phyloP scores from a whole-genome alignment of 2,329 filamentous ascomycete species.

The Thermothelomyces thermophilus region DNA sequence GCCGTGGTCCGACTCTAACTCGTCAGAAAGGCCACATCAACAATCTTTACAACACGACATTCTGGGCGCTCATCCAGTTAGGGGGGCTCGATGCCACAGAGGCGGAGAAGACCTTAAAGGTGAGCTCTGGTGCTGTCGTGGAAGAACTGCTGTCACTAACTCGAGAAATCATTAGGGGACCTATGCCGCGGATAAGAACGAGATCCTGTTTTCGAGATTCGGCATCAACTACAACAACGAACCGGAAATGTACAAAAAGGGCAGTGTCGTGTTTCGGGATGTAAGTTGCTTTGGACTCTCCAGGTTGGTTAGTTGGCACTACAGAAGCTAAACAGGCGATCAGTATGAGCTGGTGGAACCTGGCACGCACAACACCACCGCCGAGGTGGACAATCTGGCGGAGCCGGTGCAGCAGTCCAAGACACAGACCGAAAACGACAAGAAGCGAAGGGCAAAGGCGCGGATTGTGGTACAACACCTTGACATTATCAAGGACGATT shows the following conservation, averaged over 20 bases:
- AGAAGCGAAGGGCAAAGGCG: constrained; percentile 74
- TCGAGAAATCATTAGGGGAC: constrained; percentile 57
- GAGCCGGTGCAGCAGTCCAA: constrained; percentile 59
- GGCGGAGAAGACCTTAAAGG: constrained; percentile 74
- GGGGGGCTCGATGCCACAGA: constrained; percentile 70
- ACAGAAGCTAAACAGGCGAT: background rate
- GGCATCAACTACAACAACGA: constrained; percentile 95
- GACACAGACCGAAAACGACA: constrained; percentile 76
- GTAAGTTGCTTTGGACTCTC: constrained; percentile 38
- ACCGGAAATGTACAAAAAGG: constrained; percentile 57
- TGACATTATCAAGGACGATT: constrained; percentile 92
- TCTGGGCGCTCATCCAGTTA: constrained; percentile 79
- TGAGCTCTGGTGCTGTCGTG: constrained; percentile 31
- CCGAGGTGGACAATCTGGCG: constrained; percentile 42
- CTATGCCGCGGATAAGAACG: constrained; percentile 82
- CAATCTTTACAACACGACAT: constrained; percentile 96
- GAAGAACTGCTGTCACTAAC: background rate
- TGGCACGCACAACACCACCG: constrained; percentile 38
- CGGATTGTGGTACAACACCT: constrained; percentile 75
- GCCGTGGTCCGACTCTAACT: constrained; percentile 18
- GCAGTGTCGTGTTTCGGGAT: constrained; percentile 63
- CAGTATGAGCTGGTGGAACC: constrained; percentile 67
- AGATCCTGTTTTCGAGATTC: constrained; percentile 85
- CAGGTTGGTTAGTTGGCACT: too few species aligned
- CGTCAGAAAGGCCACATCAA: constrained; percentile 82